Evolutionary conservation across 805 yeast genomes (phyloP), one percentile per base, ranked within the genome.

Genomic region (Brettanomyces sp.): DNA sequence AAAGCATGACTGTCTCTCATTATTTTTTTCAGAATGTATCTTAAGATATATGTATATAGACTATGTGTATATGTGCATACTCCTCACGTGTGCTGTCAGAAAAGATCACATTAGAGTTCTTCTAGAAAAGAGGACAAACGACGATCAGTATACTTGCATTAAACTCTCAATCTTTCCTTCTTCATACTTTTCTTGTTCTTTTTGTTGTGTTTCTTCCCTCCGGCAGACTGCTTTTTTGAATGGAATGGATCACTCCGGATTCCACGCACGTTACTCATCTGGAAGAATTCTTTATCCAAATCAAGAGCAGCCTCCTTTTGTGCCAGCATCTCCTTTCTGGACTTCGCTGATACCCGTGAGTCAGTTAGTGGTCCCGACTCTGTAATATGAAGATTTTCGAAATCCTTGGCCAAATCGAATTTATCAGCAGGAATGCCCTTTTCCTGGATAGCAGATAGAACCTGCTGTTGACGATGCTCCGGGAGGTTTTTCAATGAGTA

Each of bases 211-310:
- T 89, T 89, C 61, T 76, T 76, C 59, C 83, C 87, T 59, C 79
- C 80, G 69, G 78, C 79, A 39, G 66, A 64, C 4, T 64, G 64
- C 34, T 56, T 56, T 5, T 55, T 58, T 54, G 72, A 72, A 60
- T 91, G 96, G 73, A 87, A 88, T 5, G 98, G 95, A 5, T 74
- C 68, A 38, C 71, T 69, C 49, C 82, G 58, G 45, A 74, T 77
- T 3, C 95, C 95, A 50, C 72, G 71, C 4, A 82, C 79, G 13
- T 64, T 67, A 48, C 73, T 74, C 80, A 82, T 77, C 46, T 76
- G 72, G 72, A 91, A 91, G 59, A 91, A 91, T 48, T 88, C 96
- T 35, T 77, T 72, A 63, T 91, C 97, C 52, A 91, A 69, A 55
- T 87, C 93, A 38, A 79, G 86, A 34, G 91, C 88, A 5, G 88